A percentile compares a stretch with the other conserved stretches of the same genome.
Evolutionary conservation across 768 basidiomycete species (phyloP).

Genomic region (Leccinum subgranulosum): DNA sequence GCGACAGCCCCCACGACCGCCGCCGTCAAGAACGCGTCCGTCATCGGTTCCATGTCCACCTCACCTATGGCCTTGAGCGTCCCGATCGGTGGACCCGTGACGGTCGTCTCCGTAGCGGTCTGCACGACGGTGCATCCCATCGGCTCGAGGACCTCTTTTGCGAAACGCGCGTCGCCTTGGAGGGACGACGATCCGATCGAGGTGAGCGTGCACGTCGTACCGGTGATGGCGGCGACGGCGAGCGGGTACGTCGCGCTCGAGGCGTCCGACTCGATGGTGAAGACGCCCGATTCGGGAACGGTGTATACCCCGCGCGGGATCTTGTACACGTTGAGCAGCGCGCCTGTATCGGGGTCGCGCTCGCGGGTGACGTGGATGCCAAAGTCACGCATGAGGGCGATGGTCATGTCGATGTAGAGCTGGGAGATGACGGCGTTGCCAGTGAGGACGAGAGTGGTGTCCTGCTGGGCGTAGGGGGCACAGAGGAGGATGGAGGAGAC

Average conservation of each 20-base stretch:
- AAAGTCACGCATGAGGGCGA: slow-evolving; percentile 95
- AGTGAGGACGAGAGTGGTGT: slow-evolving; percentile 85
- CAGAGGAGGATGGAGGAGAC: slow-evolving; percentile 96
- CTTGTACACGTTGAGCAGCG: slow-evolving; percentile 73
- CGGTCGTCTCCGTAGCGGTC: slow-evolving; percentile 85
- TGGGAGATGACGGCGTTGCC: slow-evolving; percentile 97
- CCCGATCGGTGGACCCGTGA: slow-evolving; percentile 84
- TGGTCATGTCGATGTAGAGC: slow-evolving; percentile 99
- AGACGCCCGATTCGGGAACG: slow-evolving; percentile 62
- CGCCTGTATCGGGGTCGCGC: slow-evolving; percentile 54
- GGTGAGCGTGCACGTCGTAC: slow-evolving; percentile 89
- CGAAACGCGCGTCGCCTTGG: slow-evolving; percentile 97
- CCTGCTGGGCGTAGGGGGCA: slow-evolving; percentile 84
- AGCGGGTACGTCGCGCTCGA: slow-evolving; percentile 96
- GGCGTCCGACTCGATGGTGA: slow-evolving; percentile 94
- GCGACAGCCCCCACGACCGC: slow-evolving; percentile 89
- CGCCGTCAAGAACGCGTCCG: slow-evolving; percentile 97
- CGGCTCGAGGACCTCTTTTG: slow-evolving; percentile 84
- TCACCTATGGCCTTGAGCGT: slow-evolving; percentile 60
- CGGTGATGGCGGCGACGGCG: slow-evolving; percentile 95
- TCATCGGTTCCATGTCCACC: slow-evolving; percentile 99
- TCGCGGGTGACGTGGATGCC: slow-evolving; percentile 75
- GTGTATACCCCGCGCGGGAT: slow-evolving; percentile 78
- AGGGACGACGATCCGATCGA: slow-evolving; percentile 90
- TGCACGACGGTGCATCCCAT: slow-evolving; percentile 95